phyloP scores from a whole-genome alignment of 2,329 filamentous ascomycete species.

The Dactylellina haptotyla region DNA sequence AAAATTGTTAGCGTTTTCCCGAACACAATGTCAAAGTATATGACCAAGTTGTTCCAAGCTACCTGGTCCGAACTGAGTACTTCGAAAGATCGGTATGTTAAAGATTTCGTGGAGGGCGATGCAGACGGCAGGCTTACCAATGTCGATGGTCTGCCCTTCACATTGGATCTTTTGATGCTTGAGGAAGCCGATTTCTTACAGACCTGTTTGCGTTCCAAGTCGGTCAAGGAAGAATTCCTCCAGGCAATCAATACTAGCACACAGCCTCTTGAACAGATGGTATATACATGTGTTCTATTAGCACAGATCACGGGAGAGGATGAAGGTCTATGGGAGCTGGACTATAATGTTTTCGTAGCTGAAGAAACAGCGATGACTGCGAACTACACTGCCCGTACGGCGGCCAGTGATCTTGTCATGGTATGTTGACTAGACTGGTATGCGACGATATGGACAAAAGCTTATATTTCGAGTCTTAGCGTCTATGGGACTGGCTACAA shows the following conservation, averaged over 20 bases:
- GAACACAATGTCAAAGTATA: conserved; percentile 81
- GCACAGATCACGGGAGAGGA: conserved; percentile 92
- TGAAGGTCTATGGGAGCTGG: conserved; percentile 94
- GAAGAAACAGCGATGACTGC: conserved; percentile 94
- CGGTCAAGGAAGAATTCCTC: conserved; percentile 85
- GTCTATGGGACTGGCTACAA: conserved; percentile 43
- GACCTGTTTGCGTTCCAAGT: conserved; percentile 84
- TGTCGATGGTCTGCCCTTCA: conserved; percentile 89
- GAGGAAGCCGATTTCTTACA: conserved; percentile 97
- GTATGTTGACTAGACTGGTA: conserved; percentile 45
- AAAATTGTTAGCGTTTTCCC: conserved; percentile 88
- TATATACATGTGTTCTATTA: conserved; percentile 57
- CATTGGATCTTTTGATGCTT: conserved; percentile 88
- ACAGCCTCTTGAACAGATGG: conserved; percentile 57
- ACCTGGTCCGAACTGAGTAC: conserved; percentile 87
- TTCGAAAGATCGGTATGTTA: conserved; percentile 77
- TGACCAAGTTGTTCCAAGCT: conserved; percentile 81
- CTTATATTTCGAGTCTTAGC: conserved; percentile 7
- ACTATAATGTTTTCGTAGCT: conserved; percentile 92
- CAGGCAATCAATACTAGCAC: conserved; percentile 52
- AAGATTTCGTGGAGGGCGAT: conserved; percentile 86
- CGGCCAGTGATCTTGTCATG: conserved; percentile 88
- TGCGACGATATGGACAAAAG: conserved; percentile 65
- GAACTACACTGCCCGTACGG: conserved; percentile 94
- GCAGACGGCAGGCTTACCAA: conserved; percentile 89